Conservation (phyloP, 352 stramenopile species). For the Pseudoperonospora humuli region DNA sequence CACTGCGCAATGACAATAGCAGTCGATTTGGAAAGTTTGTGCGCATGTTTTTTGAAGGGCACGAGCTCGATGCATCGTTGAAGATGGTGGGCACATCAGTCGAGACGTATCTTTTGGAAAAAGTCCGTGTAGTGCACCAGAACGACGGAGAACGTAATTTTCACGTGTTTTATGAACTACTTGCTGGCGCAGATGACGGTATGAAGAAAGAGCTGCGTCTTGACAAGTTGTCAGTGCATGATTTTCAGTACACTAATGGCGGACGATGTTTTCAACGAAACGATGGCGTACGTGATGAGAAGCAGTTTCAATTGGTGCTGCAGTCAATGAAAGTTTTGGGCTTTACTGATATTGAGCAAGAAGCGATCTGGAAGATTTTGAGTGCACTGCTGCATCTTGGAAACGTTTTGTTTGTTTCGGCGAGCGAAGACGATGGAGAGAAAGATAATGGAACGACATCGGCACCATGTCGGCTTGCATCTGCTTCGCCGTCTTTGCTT, state of each 20-base stretch:
- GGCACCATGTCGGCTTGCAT: slow-evolving; percentile 31
- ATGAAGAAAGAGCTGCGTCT: slow-evolving; percentile 40
- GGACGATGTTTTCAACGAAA: slow-evolving; percentile 60
- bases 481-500: slow-evolving; percentile 27
- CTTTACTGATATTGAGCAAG: slow-evolving; percentile 53
- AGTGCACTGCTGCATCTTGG: slow-evolving; percentile 76
- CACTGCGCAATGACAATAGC: slow-evolving; percentile 75
- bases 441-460: slow-evolving; percentile 30
- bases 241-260: slow-evolving; percentile 65
- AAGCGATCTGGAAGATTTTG: slow-evolving; percentile 57
- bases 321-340: slow-evolving; percentile 69
- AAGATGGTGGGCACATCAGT: slow-evolving; percentile 63
- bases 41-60: slow-evolving; percentile 70
- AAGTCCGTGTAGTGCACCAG: slow-evolving; percentile 82
- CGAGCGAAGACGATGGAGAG: slow-evolving; percentile 45
- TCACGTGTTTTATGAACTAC: slow-evolving; percentile 77
- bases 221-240: slow-evolving; percentile 22
- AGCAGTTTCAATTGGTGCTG: slow-evolving; percentile 53
- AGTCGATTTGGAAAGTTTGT: slow-evolving; percentile 87
- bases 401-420: slow-evolving; percentile 64
- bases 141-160: slow-evolving; percentile 68
- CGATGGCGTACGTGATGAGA: slow-evolving; percentile 53
- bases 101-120: slow-evolving; percentile 91
- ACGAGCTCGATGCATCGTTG: slow-evolving; percentile 23
- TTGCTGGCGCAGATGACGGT: slow-evolving; percentile 41